phyloP scores from a whole-genome alignment of 768 basidiomycete species.

The Pisolithus sp. region DNA sequence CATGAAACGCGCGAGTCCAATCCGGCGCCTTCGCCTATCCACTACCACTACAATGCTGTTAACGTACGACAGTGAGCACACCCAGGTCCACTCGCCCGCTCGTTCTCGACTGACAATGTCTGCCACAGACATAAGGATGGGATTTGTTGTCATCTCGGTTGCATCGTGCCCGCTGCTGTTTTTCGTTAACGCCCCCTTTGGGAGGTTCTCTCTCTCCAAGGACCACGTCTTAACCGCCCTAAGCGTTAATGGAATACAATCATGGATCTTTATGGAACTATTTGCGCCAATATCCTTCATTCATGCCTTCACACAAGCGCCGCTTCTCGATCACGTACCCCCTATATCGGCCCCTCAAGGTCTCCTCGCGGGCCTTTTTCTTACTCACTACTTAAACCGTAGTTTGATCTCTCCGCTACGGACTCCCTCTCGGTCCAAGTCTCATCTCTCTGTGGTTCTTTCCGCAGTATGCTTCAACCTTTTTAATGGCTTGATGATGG shows the following conservation, averaged over 20 bases:
- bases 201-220: conserved; percentile 53
- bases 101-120: background rate
- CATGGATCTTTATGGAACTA: conserved; percentile 81
- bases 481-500: conserved; percentile 66
- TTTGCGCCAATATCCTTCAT: conserved; percentile 53
- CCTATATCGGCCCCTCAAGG: conserved; percentile 36
- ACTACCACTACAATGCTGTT: conserved; percentile 9
- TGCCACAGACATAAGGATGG: conserved; percentile 33
- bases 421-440: conserved; percentile 71
- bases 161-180: conserved; percentile 35
- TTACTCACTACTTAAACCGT: conserved; percentile 81
- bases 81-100: background rate
- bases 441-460: conserved; percentile 61
- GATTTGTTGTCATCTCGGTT: conserved; percentile 38
- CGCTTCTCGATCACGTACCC: conserved; percentile 30
- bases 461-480: conserved; percentile 59
- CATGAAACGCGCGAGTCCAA: too few relatives aligned
- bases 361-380: conserved; percentile 51
- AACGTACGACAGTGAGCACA: conserved; percentile 19
- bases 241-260: conserved; percentile 49
- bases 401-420: conserved; percentile 73
- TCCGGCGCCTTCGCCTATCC: background rate
- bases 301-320: conserved; percentile 42
- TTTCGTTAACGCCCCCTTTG: conserved; percentile 71
- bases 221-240: conserved; percentile 32